Percentiles rank a stretch among this genome's conserved stretches.
Conservation (phyloP, 768 basidiomycete species). For the Auriculariales sp. region DNA sequence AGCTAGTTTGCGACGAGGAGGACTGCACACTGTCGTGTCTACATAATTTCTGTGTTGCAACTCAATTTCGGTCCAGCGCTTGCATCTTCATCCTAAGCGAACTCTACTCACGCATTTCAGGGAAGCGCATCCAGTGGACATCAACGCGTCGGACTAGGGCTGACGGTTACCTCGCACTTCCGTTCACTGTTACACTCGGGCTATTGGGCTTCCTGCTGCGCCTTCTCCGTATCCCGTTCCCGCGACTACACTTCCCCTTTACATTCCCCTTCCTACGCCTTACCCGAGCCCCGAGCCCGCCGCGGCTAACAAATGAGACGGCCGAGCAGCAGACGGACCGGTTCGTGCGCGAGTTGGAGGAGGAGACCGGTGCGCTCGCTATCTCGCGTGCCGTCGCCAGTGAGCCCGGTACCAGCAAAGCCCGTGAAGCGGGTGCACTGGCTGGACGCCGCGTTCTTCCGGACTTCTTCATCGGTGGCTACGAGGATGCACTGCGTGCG, state of each 20-base stretch:
- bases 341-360: conserved; percentile 71
- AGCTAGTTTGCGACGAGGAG: no score
- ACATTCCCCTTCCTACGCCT: conserved; percentile 39
- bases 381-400: conserved; percentile 28
- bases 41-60: conserved; percentile 6
- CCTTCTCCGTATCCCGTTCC: conserved; percentile 52
- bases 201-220: conserved; percentile 53
- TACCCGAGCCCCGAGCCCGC: conserved; percentile 11
- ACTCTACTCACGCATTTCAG: no score
- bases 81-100: conserved; percentile 1
- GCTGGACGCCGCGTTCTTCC: conserved; percentile 38
- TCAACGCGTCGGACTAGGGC: conserved; percentile 23
- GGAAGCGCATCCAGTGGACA: neutral
- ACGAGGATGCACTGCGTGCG: conserved; percentile 60
- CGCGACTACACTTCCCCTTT: conserved; percentile 31
- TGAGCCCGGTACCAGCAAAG: conserved; percentile 11
- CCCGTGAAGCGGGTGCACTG: conserved; percentile 16
- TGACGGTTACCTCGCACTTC: conserved; percentile 25
- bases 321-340: conserved; percentile 38
- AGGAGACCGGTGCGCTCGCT: conserved; percentile 66
- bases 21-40: no score
- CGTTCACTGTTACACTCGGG: conserved; percentile 46
- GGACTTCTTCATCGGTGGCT: conserved; percentile 66
- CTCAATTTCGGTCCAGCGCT: conserved; percentile 1
- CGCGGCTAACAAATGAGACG: conserved; percentile 29